A percentile compares a stretch with the other conserved stretches of the same genome.
These are phyloP conservation scores for Suillus alpinus DNA, from an alignment of 768 basidiomycete genomes.

Conservation along the genomic window DNA sequence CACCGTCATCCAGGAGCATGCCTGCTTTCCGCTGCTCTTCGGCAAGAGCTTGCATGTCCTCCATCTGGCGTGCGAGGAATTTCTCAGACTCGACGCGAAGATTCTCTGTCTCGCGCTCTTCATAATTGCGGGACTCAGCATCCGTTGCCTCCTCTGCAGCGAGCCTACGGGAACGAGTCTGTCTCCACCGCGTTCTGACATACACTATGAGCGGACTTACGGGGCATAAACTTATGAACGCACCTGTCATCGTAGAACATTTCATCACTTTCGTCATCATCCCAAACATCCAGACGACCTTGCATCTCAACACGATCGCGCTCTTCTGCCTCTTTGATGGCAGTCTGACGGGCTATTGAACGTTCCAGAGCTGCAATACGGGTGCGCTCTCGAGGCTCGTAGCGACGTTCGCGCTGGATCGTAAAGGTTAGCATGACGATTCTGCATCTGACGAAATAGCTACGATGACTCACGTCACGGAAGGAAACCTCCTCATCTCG, in stretches of 20 bases:
- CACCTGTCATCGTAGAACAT: constrained; percentile 90
- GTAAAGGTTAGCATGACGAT: constrained; percentile 1
- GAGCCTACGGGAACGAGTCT: constrained; percentile 66
- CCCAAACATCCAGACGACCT: constrained; percentile 81
- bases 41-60: constrained; percentile 89
- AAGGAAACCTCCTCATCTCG: constrained; percentile 84
- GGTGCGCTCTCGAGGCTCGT: constrained; percentile 84
- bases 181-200: constrained; percentile 80
- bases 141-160: constrained; percentile 82
- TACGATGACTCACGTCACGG: constrained; percentile 63
- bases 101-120: constrained; percentile 84
- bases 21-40: constrained; percentile 91
- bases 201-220: background rate
- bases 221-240: constrained; percentile 18
- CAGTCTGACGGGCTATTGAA: constrained; percentile 67
- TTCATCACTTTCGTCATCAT: constrained; percentile 92
- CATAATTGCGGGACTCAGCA: constrained; percentile 74
- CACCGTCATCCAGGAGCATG: constrained; percentile 86
- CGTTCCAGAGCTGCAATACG: constrained; percentile 78
- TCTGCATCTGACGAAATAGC: background rate
- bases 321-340: constrained; percentile 73
- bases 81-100: constrained; percentile 88
- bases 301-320: constrained; percentile 79
- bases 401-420: constrained; percentile 83
- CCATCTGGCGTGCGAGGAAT: constrained; percentile 92